Conservation (phyloP, 129 eudicot genomes). For the Rutidosis leptorrhynchoides region DNA sequence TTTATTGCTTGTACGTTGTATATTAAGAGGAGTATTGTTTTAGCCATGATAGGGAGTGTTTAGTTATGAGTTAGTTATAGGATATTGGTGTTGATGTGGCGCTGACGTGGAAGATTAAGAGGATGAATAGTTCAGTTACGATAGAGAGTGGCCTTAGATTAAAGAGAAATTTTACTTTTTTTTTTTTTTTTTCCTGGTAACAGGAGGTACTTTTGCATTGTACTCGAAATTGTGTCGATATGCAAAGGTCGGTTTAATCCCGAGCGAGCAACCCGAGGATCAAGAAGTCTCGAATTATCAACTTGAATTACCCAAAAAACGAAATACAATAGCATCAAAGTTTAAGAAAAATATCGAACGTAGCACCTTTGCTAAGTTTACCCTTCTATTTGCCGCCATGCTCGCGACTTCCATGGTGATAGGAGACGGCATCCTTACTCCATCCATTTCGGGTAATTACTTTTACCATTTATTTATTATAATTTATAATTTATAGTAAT, state of each 20-base stretch:
- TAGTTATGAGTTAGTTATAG: too few relatives aligned
- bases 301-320: slow-evolving; percentile 47
- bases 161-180: too few relatives aligned
- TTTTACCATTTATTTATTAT: too few relatives aligned
- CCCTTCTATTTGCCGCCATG: slow-evolving; percentile 65
- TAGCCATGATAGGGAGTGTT: too few relatives aligned
- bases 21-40: too few relatives aligned
- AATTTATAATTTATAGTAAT: too few relatives aligned
- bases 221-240: slow-evolving; percentile 75
- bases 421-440: slow-evolving; percentile 84
- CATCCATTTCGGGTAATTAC: slow-evolving; percentile 59
- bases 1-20: too few relatives aligned
- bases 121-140: too few relatives aligned
- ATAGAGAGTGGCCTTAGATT: too few relatives aligned
- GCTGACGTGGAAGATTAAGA: too few relatives aligned
- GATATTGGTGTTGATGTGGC: too few relatives aligned
- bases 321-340: slow-evolving; percentile 39
- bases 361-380: slow-evolving; percentile 47
- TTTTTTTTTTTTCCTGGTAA: too few relatives aligned
- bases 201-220: slow-evolving; percentile 89
- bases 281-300: slow-evolving; percentile 50
- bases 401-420: slow-evolving; percentile 78
- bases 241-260: slow-evolving; percentile 67
- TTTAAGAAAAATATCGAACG: slow-evolving; percentile 48
- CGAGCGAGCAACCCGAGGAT: slow-evolving; percentile 66